Base-by-base conservation (phyloP, 2,329 filamentous ascomycete species). In the Penicillium carneum region DNA sequence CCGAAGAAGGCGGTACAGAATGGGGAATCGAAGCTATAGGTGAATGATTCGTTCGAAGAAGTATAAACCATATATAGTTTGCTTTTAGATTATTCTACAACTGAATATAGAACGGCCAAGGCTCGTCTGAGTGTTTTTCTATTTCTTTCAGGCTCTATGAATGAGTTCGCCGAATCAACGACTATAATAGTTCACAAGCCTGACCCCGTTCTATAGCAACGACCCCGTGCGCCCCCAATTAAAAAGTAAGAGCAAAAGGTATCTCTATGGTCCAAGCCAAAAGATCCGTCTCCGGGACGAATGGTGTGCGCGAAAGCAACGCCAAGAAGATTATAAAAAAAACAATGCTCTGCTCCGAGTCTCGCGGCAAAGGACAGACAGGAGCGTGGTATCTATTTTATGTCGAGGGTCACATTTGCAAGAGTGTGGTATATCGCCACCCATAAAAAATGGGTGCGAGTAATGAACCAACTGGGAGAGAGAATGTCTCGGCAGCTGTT, bases 11-110 rank as follows among this genome's bases (percentile, higher is more conserved):
- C 71, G 59, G 43, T 31, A 18, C 62, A 62, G 26, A 52, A 47
- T 41, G 59, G 63, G 7, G 62, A 63, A 29, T 62, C 72, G 31
- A 77, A 76, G 63, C 55, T 77, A 41, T 77, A 55, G 70, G 33
- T 10, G 47, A 14, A 18, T 33, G 16, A 2, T 55, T 59, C 4
- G 1, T n/a, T 29, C 11, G 36, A 8, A 31, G 29, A 49, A 8
- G 50, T 49, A 59, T 61, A 59, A 20, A 56, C 20, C 23, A 33
- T 38, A 23, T 31, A 51, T 46, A 26, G 18, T n/a, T 34, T 31
- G 47, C 14, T 36, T 34, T 11, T 16, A 1, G 11, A 8, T 41
- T 34, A 36, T 43, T 14, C 20, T 48, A 48, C 16, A 14, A 16
- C 11, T 20, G 41, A 16, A 20, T 47, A 31, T 29, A 48, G 20